Base-by-base conservation (phyloP, 768 basidiomycete species). In the Mycena albidolilacea region DNA sequence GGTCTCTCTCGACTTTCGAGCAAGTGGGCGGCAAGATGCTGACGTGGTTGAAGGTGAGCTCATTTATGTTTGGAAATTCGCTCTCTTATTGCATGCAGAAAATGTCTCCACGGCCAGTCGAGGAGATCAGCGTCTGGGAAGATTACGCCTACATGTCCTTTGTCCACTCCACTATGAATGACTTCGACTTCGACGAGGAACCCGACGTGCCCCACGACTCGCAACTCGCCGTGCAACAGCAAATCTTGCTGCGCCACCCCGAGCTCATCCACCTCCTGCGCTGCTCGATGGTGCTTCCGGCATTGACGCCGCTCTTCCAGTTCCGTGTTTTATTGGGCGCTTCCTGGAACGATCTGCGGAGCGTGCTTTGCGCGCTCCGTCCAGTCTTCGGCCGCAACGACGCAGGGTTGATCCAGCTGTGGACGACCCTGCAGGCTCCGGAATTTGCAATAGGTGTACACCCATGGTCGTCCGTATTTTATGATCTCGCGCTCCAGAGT, bases 61-160 rank as follows among this genome's bases (percentile, higher is more conserved):
- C 11, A 3, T 44, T 43, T 7, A 1, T 35, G 17, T 48, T 64
- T 23, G 15, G 14, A 57, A 59, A 3, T 21, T 15, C 11, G 35
- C 9, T 30, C 2, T 12, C 23, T 64, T 10, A 58, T 21, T 7
- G 12, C n/a, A 10, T 15, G 0, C 21, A 67, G 71, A 69, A 65
- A 72, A 72, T 69, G 23, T 5, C 60, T 62, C 71, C 66, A 7
- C 73, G 65, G 8, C 64, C 65, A 15, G 37, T 19, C 1, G 65
- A 70, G 30, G 65, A 30, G 10, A 67, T 74, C 7, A 7, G 19
- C 0, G 52, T 65, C 30, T 75, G 74, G 74, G 74, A 75, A 46
- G 74, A 75, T 37, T 72, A 75, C 60, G 64, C 44, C 5, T 75
- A 75, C 37, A 72, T 75, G 74, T 46, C 68, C 4, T 69, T 72